Base-by-base conservation (phyloP, 78 protist species). In the Thecamonas trahens region DNA sequence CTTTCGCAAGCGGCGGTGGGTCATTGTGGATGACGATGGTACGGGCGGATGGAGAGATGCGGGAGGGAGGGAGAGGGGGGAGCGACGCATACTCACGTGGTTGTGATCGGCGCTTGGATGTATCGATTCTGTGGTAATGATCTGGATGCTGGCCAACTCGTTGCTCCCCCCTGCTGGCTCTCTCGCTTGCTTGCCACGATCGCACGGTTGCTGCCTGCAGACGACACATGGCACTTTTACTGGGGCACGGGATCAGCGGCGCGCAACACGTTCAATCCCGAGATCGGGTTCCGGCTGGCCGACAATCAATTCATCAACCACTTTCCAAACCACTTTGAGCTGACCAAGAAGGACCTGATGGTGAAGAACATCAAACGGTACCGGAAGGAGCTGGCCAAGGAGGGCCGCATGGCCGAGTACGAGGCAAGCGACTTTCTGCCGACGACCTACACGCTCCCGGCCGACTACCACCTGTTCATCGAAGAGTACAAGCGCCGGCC, bases 321-420 rank as follows among this genome's bases (percentile, higher is more conserved):
- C 69, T 87, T 82, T 52, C 82, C 85, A 2, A 74, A 67, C 26
- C 88, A 87, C 74, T 60, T 58, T 29, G 92, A 78, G 63, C 76
- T 87, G 37, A 77, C 85, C 28, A 59, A 82, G 34, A 87, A 82
- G 34, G 86, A 80, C 39, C 34, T 74, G 58, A 77, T 87, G 84
- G 77, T 74, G 20, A 72, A 74, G 69, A 76, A 87, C 67, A 64
- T 87, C 31, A 70, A 74, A 50, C n/a, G 83, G n/a, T 65, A 62
- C n/a, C 18, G n/a, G 31, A 44, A 34, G 28, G 74, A 78, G 28
- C 11, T 67, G 52, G 69, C 37, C 37, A 0, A 42, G 14, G 76
- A 72, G 38, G 61, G 39, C 45, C 6, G 5, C 28, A 35, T 1
- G 15, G 49, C 42, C 32, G 70, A 3, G 31, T 1, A 15, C 39